Evolutionary conservation across 305 asterid species (phyloP), one percentile per base, ranked within the genome.

Genomic region (Rubia balearica): DNA sequence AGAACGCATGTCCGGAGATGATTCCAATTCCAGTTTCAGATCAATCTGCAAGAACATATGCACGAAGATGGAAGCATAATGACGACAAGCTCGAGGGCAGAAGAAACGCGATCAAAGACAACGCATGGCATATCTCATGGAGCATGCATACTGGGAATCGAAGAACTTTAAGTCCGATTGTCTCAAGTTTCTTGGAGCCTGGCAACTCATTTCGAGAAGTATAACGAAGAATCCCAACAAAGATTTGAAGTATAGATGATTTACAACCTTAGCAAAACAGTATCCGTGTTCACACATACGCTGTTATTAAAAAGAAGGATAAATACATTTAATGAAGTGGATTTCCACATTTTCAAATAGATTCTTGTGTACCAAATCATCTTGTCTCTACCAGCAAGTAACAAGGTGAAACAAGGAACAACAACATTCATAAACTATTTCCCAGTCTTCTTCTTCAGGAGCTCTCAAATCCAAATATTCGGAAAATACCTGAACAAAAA

Each of bases 381-480:
- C 12, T 14, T 17, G 14, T 59, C 41, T 27, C 30, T 19, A 19
- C 19, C 63, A 59, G 61, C 21, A 56, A 9, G 9, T 6, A n/a
- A n/a, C 27, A 9, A 56, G 61, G 24, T n/a, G 40, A 36, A 36
- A 36, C 40, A 36, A 36, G 40, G 40, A 4, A 36, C 40, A 36
- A 36, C 40, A 36, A 36, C 40, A 36, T 36, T 36, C 40, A 36
- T 4, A 4, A 36, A 36, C 6, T 36, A 36, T 36, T 36, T 36
- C 40, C 40, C 40, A 36, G 40, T 36, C 33, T 21, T 57, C 9
- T 19, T n/a, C 42, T 41, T 33, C 45, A 70, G 67, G 67, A 48
- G 51, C 89, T 90, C 79, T 95, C 99, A 63, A 88, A 90, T 62
- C 99, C 98, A 75, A 95, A 91, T 80, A 95, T 86, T 41, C 96